Base-by-base conservation (phyloP, 2,329 filamentous ascomycete species). In the Colletotrichum phormii region DNA sequence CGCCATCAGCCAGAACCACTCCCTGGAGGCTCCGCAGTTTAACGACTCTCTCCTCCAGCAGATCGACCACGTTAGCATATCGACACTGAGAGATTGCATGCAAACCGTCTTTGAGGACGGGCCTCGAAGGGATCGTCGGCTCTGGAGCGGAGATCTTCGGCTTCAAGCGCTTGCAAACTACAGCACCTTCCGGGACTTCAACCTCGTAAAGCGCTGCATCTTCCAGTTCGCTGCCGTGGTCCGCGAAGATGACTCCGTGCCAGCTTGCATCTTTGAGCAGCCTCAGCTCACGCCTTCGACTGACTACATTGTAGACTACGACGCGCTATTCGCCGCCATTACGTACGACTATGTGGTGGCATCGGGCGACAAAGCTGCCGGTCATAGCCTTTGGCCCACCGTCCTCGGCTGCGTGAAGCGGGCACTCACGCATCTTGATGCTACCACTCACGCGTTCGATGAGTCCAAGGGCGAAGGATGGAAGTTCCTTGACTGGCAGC, bases 101-200 rank as follows among this genome's bases (percentile, higher is more conserved):
- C 81, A 82, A 67, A 81, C 81, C 13, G 81, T 83, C 18, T 83
- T 82, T 66, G 81, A 83, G 68, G 81, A 83, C 35, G 81, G 81
- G 1, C 81, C 81, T 12, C 74, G 81, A n/a, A 75, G 81, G 35
- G 81, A 83, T 64, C 74, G 81, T n/a, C 75, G 81, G 18, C 71
- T 83, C 11, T 83, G 81, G 81, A 76, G 79, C n/a, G 81, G 81
- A 0, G 81, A 83, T 59, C 68, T 83, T 5, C 77, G 81, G 15
- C 77, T 83, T 13, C 81, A 83, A 63, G 81, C 81, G 1, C 73
- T 82, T 18, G 78, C 81, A 6, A 82, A 82, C 68, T 83, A 83
- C 69, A 78, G 77, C 62, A 82, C 81, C 1, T 79, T 83, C 60
- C 78, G 79, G 57, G 77, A 83, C 69, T 81, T 77, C 62, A 60